These are phyloP conservation scores for Cyberlindnera samutprakarnensis DNA, from an alignment of 805 yeast species.

Conservation along the genomic window DNA sequence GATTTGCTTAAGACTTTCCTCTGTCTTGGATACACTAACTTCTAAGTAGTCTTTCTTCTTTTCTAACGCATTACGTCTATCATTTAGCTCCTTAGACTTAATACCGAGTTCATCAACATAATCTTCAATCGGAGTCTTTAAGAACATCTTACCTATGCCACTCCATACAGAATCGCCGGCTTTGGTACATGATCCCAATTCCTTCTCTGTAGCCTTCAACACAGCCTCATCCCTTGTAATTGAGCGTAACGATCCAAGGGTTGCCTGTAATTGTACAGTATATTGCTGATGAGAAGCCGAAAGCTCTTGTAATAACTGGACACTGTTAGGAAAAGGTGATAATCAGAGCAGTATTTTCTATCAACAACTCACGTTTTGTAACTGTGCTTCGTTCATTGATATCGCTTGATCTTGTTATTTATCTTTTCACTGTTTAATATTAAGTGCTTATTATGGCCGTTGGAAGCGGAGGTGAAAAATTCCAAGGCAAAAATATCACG, in stretches of 20 bases:
- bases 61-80: slow-evolving; percentile 49
- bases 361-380: slow-evolving; percentile 34
- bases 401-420: too few relatives aligned
- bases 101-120: slow-evolving; percentile 42
- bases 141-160: slow-evolving; percentile 75
- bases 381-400: slow-evolving; percentile 39
- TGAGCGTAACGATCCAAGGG: background rate
- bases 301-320: slow-evolving; percentile 52
- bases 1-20: slow-evolving; percentile 38
- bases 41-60: slow-evolving; percentile 69
- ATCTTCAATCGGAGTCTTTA: slow-evolving; percentile 33
- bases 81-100: slow-evolving; percentile 49
- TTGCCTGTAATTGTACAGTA: background rate
- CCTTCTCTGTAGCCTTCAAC: slow-evolving; percentile 38
- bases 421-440: too few relatives aligned
- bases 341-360: too few relatives aligned
- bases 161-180: slow-evolving; percentile 62
- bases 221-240: background rate
- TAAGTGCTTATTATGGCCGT: too few relatives aligned
- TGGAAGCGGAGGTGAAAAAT: too few relatives aligned
- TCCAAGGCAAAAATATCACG: too few relatives aligned
- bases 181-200: slow-evolving; percentile 33
- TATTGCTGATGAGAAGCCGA: background rate
- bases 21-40: slow-evolving; percentile 70
- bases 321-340: background rate